Percentiles rank a stretch among this genome's conserved stretches.
Evolutionary conservation across 345 rosid genomes (phyloP).

Genomic region (Nasturtium officinale): DNA sequence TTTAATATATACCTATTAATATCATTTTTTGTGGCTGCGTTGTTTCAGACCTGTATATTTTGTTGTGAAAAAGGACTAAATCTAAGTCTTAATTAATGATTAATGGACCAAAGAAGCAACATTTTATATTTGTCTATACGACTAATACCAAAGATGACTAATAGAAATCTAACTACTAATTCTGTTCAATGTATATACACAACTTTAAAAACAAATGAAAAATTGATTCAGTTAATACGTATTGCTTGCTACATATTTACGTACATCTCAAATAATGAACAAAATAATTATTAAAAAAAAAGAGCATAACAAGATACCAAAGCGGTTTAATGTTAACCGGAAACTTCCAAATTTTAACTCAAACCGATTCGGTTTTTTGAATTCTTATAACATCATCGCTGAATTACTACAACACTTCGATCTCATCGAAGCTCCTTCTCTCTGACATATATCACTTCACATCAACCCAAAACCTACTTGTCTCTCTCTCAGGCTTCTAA

Average conservation of each 20-base stretch:
- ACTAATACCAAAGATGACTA: no score
- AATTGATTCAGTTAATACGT: background rate
- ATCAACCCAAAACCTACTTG: conserved; percentile 28
- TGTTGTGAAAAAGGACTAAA: no score
- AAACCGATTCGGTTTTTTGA: background rate
- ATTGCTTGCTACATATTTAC: background rate
- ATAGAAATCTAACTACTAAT: background rate
- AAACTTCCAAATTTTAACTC: background rate
- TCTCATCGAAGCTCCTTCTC: conserved; percentile 42
- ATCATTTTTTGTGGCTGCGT: no score
- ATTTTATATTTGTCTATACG: no score
- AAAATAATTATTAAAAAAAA: background rate
- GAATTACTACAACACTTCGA: conserved; percentile 34
- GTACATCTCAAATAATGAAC: background rate
- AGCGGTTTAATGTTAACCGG: background rate
- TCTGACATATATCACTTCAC: conserved; percentile 3
- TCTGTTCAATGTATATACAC: no score
- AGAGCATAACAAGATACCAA: background rate
- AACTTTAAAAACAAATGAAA: background rate
- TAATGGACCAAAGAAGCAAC: no score
- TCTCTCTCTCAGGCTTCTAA: conserved; percentile 16
- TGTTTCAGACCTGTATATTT: no score
- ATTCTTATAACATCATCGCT: background rate
- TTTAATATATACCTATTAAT: no score
- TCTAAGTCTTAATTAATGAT: no score